Evolutionary conservation across 106 monocot species (phyloP).

Genomic region (Phalaenopsis equestris): DNA sequence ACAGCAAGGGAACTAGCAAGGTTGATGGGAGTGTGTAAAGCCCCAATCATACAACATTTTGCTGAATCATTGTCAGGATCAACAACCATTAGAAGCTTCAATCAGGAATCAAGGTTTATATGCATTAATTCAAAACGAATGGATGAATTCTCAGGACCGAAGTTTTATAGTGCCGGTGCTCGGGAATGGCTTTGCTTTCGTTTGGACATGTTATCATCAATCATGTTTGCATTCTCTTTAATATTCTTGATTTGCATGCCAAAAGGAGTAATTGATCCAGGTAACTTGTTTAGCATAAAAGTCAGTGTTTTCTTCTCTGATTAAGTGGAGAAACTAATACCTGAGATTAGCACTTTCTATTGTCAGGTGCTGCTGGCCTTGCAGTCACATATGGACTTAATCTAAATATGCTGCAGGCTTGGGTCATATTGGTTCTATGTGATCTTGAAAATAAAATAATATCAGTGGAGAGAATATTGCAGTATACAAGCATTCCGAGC

Average conservation of each 20-base stretch:
- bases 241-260: constrained; percentile 1
- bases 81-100: constrained; percentile 63
- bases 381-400: constrained; percentile 82
- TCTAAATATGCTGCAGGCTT: constrained; percentile 62
- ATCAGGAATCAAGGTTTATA: constrained; percentile 45
- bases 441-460: constrained; percentile 32
- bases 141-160: constrained; percentile 54
- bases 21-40: constrained; percentile 59
- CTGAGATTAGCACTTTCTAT: background rate
- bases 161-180: constrained; percentile 51
- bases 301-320: background rate
- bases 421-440: constrained; percentile 64
- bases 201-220: constrained; percentile 50
- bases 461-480: constrained; percentile 73
- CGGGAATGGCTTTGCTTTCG: constrained; percentile 59
- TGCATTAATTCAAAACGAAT: constrained; percentile 33
- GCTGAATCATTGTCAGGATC: constrained; percentile 67
- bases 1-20: constrained; percentile 66
- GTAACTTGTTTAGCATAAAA: background rate
- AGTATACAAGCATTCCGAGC: constrained; percentile 64
- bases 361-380: constrained; percentile 64
- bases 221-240: constrained; percentile 19
- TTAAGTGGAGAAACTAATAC: background rate
- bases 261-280: constrained; percentile 3
- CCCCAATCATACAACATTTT: constrained; percentile 84